Conservation (phyloP, 2,329 filamentous ascomycete species). For the Penicillium sp. region DNA sequence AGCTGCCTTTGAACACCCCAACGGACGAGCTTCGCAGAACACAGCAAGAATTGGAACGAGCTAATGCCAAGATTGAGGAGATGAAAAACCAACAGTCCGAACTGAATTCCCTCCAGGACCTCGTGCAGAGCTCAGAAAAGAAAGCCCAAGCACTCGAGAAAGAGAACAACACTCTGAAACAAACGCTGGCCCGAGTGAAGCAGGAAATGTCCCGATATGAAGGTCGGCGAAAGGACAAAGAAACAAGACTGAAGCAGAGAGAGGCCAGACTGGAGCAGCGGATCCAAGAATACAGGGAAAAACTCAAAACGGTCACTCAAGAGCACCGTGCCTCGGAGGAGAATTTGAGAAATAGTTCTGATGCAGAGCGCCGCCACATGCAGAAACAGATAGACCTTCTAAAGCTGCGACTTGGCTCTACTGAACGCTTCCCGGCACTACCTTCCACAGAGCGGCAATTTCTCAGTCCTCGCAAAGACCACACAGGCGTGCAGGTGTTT, state of each 20-base stretch:
- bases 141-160: conserved; percentile 35
- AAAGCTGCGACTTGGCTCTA: conserved; percentile 24
- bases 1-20: conserved; percentile 12
- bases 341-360: conserved; percentile 26
- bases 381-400: conserved; percentile 33
- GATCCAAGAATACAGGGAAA: conserved; percentile 36
- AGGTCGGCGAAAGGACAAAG: conserved; percentile 36
- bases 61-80: conserved; percentile 30
- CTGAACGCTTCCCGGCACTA: conserved; percentile 22
- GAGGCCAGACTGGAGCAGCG: conserved; percentile 34
- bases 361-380: conserved; percentile 34
- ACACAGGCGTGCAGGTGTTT: conserved; percentile 24
- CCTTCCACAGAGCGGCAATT: conserved; percentile 17
- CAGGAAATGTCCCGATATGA: conserved; percentile 38
- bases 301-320: conserved; percentile 28
- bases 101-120: conserved; percentile 27
- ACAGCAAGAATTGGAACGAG: conserved; percentile 29
- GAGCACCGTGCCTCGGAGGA: conserved; percentile 33
- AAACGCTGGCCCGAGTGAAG: conserved; percentile 35
- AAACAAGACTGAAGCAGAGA: conserved; percentile 35
- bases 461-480: conserved; percentile 24
- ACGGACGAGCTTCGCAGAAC: conserved; percentile 26
- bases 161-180: conserved; percentile 37
- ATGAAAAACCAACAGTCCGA: conserved; percentile 28
- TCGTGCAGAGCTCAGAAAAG: conserved; percentile 34